Conservation (phyloP, 1,284 basidiomycete genomes). For the Pholiota adiposa region DNA sequence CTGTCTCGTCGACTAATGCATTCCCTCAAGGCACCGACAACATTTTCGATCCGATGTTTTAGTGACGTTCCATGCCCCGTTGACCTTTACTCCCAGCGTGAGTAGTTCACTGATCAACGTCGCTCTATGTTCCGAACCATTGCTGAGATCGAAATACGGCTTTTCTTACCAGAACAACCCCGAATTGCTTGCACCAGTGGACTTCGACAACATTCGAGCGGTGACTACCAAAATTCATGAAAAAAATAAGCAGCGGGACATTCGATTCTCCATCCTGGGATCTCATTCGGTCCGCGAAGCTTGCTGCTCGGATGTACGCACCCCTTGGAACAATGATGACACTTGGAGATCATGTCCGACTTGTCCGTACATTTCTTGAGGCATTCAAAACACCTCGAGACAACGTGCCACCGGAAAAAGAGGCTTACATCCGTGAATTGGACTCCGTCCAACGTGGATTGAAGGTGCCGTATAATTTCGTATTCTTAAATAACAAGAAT, state of each 20-base stretch:
- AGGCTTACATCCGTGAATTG: constrained; percentile 22
- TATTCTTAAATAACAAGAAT: background rate
- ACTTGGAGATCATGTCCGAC: constrained; percentile 81
- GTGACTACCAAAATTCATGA: constrained; percentile 69
- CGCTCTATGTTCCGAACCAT: background rate
- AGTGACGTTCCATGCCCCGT: constrained; percentile 80
- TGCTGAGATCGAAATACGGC: background rate
- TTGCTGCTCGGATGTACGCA: constrained; percentile 79
- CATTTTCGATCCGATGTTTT: constrained; percentile 87
- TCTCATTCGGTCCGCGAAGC: constrained; percentile 72
- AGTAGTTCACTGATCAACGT: background rate
- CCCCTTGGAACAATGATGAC: constrained; percentile 83
- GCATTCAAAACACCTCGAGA: constrained; percentile 62
- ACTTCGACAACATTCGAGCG: constrained; percentile 60
- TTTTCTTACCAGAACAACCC: constrained; percentile 56
- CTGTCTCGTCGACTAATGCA: background rate
- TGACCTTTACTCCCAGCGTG: constrained; percentile 67
- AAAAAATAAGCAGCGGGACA: constrained; percentile 74
- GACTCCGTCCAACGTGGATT: constrained; percentile 57
- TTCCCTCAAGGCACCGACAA: constrained; percentile 52
- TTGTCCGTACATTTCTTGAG: constrained; percentile 73
- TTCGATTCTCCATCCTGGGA: constrained; percentile 85
- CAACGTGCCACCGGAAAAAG: constrained; percentile 10
- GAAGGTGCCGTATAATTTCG: constrained; percentile 48
- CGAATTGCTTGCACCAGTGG: constrained; percentile 69